Base-by-base conservation (phyloP, 768 basidiomycete species). In the Pleurotus citrinopileatus region DNA sequence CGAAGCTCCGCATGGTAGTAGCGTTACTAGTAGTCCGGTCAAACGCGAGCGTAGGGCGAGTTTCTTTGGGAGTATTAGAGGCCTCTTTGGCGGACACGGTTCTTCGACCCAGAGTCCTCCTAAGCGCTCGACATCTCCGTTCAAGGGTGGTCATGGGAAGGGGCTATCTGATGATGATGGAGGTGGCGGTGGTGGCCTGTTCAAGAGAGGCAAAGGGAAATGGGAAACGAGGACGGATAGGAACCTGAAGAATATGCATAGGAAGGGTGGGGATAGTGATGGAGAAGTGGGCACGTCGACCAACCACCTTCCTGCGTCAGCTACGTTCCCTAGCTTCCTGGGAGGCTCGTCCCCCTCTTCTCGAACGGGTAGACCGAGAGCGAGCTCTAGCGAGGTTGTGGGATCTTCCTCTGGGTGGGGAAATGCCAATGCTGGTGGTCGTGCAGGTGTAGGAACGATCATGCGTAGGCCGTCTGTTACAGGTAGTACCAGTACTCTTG, bases 31-130 rank as follows among this genome's bases (percentile, higher is more conserved):
- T 9, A 28, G 45, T 10, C 45, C 20, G 5, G 22, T 34, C 48
- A n/a, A 58, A 56, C 29, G 28, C 23, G 8, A 51, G 36, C 34
- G 26, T 22, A 15, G 46, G 38, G 22, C 22, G 29, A 29, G 44
- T 42, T 73, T 83, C 52, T 72, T 82, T 32, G 77, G 76, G 26
- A 76, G 77, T 36, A 59, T 82, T 47, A 71, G 70, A 8, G 74
- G 73, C 9, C 63, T 82, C 15, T 82, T 83, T 62, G 38, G 38
- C 8, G 38, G 38, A 19, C 38, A 40, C 17, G 38, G 38, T 6
- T 13, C 29, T 32, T 13, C 29, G 13, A 64, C 25, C 15, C 45
- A 42, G 32, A 32, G 42, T 38, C 25, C 51, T 22, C 28, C 51
- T 43, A 37, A 42, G 57, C 25, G 13, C 42, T 20, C 20, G 13